A percentile compares a stretch with the other conserved stretches of the same genome.
Conservation (phyloP, 768 basidiomycete genomes). For the Hericium coralloides region DNA sequence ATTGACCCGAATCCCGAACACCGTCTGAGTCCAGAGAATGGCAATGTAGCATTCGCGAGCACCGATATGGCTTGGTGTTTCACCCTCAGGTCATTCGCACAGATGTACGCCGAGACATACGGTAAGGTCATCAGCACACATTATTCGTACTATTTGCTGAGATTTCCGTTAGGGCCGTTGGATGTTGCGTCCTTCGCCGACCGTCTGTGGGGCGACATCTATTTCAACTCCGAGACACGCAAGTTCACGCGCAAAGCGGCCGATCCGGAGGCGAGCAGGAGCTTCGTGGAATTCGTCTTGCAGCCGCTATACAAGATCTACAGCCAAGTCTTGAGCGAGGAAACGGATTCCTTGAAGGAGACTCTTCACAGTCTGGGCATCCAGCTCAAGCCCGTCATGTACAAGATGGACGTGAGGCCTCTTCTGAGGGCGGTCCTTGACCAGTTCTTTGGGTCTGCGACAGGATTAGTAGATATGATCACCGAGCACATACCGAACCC, state of each 20-base stretch:
- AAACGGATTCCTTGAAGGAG: conserved; percentile 76
- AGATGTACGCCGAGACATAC: conserved; percentile 93
- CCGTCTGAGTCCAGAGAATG: conserved; percentile 87
- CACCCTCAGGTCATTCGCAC: conserved; percentile 87
- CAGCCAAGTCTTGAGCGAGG: conserved; percentile 88
- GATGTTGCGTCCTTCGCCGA: conserved; percentile 82
- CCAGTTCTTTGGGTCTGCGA: conserved; percentile 91
- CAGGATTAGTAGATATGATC: conserved; percentile 89
- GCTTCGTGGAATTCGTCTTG: conserved; percentile 93
- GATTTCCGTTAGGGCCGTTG: conserved; percentile 43
- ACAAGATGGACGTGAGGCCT: conserved; percentile 97
- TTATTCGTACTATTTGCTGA: no score
- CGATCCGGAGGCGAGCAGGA: conserved; percentile 70
- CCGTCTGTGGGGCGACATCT: conserved; percentile 97
- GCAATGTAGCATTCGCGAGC: conserved; percentile 96
- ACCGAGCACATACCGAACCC: conserved; percentile 87
- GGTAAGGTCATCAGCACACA: conserved; percentile 34
- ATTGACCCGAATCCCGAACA: conserved; percentile 86
- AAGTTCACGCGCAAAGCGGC: conserved; percentile 84
- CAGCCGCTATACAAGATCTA: conserved; percentile 97
- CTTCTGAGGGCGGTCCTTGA: conserved; percentile 87
- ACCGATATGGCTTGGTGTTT: conserved; percentile 98
- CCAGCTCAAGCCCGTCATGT: conserved; percentile 83
- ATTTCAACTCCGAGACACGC: conserved; percentile 75
- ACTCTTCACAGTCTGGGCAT: conserved; percentile 78